These are phyloP conservation scores for Pouteria campechiana DNA, from an alignment of 179 eudicot species.

Conservation along the genomic window DNA sequence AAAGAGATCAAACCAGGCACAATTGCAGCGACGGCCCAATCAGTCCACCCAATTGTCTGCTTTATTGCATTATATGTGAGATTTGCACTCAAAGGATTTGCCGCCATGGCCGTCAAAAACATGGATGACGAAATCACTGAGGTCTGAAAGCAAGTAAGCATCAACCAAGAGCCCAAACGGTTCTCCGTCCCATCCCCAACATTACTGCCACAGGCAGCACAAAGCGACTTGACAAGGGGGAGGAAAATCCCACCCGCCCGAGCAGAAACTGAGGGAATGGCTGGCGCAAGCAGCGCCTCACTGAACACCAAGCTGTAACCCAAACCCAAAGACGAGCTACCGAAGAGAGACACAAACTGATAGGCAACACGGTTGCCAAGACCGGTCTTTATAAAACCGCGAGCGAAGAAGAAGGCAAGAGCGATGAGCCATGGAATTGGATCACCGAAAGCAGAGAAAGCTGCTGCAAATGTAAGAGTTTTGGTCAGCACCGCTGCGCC, in stretches of 20 bases:
- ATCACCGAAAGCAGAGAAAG: constrained; percentile 93
- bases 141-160: constrained; percentile 92
- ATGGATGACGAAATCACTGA: constrained; percentile 80
- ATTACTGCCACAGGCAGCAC: constrained; percentile 88
- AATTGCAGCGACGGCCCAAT: constrained; percentile 95
- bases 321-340: constrained; percentile 58
- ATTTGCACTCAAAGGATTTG: constrained; percentile 82
- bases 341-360: constrained; percentile 56
- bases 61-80: constrained; percentile 50
- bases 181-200: constrained; percentile 85
- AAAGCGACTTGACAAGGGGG: constrained; percentile 66
- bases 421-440: constrained; percentile 97
- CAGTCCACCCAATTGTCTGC: constrained; percentile 86
- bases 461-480: constrained; percentile 77
- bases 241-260: constrained; percentile 89
- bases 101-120: constrained; percentile 97
- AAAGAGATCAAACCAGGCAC: constrained; percentile 89
- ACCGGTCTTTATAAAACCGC: constrained; percentile 89
- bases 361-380: constrained; percentile 82
- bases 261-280: constrained; percentile 92
- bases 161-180: constrained; percentile 75
- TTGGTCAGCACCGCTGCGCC: constrained; percentile 82
- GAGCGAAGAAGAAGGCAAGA: constrained; percentile 87
- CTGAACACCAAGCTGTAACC: constrained; percentile 79
- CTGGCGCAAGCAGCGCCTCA: constrained; percentile 86